Evolutionary conservation across 2,329 filamentous ascomycete species (phyloP), one percentile per base, ranked within the genome.

Genomic region (Colletotrichum zoysiae): DNA sequence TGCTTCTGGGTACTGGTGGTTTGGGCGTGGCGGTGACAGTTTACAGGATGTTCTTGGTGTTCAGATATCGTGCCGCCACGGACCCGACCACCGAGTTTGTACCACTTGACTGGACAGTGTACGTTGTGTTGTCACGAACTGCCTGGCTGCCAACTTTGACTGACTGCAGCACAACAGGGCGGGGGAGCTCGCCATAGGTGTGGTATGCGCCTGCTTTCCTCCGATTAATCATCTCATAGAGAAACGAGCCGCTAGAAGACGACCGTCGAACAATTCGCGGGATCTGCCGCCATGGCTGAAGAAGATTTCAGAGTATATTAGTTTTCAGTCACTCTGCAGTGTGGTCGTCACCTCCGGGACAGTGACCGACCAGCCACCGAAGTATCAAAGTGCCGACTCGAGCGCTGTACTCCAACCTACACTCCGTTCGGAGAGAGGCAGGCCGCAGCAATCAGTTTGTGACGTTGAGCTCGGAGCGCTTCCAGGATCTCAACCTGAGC

Each of bases 1-100:
- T 74, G 33, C 74, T 81, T 73, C 75, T 82, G 11, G 76, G 78
- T 2, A 74, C 77, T 1, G 79, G 79, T 1, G 79, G 79, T 2
- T 71, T 76, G 0, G 79, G 77, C 9, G 76, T 74, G 0, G 78
- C 67, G 3, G 76, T 79, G 9, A 80, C 79, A 20, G 66, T 74
- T 1, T 81, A 77, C 58, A 74, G 79, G 7, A 61, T 79, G 46
- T 65, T 76, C 42, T 66, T 75, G 48, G 73, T 75, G 5, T 62
- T 76, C 26, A 35, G 73, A 20, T 78, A 75, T 14, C 61, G 75
- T 18, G 33, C 74, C 16, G 71, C 76, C 30, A 74, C 44, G 16
- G 77, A 79, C 64, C 71, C 75, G 0, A 76, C 76, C 5, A 67
- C 67, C 9, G 77, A 78, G 38, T 78, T 79, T 53, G 74, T 76